A percentile compares a stretch with the other conserved stretches of the same genome.
phyloP scores from a whole-genome alignment of 495 filamentous ascomycete species.

The Staphylotrichum tortipilum region DNA sequence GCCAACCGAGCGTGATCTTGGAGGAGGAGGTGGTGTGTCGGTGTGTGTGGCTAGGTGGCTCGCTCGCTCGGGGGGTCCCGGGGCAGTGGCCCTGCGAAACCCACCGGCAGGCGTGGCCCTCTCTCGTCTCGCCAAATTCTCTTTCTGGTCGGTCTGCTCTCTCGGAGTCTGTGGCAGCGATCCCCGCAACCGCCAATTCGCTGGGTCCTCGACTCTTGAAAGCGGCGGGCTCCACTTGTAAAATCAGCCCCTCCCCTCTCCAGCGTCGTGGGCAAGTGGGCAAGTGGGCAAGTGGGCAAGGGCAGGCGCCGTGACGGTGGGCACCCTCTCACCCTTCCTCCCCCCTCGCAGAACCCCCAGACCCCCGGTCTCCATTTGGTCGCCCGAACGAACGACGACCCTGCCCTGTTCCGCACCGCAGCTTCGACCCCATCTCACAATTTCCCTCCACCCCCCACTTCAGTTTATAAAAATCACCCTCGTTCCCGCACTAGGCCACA shows the following conservation, averaged over 20 bases:
- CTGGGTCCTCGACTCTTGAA: not conserved
- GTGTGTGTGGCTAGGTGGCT: no score
- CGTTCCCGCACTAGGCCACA: conserved; percentile 27
- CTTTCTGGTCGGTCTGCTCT: no score
- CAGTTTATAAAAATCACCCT: conserved; percentile 28
- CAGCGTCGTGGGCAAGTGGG: conserved; percentile 11
- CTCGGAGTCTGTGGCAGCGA: no score
- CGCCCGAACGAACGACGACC: not conserved
- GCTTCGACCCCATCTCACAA: conserved; percentile 14
- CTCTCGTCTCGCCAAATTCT: no score
- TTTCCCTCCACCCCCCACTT: conserved; percentile 13
- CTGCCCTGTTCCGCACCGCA: not conserved
- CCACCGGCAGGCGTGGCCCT: no score
- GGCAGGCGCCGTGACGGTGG: not conserved
- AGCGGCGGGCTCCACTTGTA: conserved; percentile 3
- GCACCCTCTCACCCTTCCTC: not conserved
- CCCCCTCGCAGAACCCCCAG: not conserved
- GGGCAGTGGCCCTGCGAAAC: no score
- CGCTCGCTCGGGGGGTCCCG: no score
- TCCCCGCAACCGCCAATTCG: not conserved
- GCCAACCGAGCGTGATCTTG: no score
- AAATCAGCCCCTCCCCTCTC: conserved; percentile 9
- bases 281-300: no score
- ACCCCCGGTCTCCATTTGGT: no score
- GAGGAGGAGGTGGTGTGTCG: no score